Percentiles rank a stretch among this genome's conserved stretches.
Evolutionary conservation across 73 alveolate genomes (phyloP).

Genomic region (Diophrys appendiculata): DNA sequence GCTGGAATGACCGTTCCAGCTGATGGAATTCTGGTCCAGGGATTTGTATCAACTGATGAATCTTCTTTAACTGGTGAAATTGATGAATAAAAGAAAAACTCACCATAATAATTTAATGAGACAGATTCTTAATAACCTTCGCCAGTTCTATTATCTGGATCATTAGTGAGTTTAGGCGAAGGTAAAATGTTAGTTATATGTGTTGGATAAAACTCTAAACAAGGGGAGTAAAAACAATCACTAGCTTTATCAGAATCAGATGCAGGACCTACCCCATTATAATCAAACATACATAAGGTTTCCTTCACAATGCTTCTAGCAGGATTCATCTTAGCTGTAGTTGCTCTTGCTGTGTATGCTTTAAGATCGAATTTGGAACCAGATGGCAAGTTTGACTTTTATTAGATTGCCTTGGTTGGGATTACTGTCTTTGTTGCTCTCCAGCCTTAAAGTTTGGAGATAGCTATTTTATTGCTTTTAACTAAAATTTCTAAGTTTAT

Average conservation of each 20-base stretch:
- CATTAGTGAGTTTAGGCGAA: conserved; percentile 63
- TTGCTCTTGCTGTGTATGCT: conserved; percentile 73
- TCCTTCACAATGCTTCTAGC: conserved; percentile 89
- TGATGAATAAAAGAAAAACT: conserved; percentile 52
- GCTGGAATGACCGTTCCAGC: conserved; percentile 98
- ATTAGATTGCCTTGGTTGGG: conserved; percentile 72
- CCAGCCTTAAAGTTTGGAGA: conserved; percentile 97
- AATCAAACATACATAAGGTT: conserved; percentile 88
- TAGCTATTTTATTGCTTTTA: conserved; percentile 91
- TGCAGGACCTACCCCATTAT: conserved; percentile 86
- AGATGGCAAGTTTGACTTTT: conserved; percentile 68
- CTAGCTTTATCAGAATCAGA: conserved; percentile 27
- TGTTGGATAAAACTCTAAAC: conserved; percentile 72
- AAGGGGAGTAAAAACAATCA: conserved; percentile 40
- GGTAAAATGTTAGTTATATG: conserved; percentile 71
- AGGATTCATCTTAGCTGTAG: conserved; percentile 84
- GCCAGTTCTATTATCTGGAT: conserved; percentile 56
- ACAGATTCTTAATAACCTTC: conserved; percentile 59
- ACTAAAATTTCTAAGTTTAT: conserved; percentile 89
- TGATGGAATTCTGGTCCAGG: conserved; percentile 65
- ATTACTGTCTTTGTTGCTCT: conserved; percentile 94
- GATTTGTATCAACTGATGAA: conserved; percentile 57
- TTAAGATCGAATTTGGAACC: conserved; percentile 57
- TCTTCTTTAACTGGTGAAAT: conserved; percentile 84
- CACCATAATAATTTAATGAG: conserved; percentile 26